Conservation (phyloP, 169 alveolate genomes). For the Plasmodium knowlesi region DNA sequence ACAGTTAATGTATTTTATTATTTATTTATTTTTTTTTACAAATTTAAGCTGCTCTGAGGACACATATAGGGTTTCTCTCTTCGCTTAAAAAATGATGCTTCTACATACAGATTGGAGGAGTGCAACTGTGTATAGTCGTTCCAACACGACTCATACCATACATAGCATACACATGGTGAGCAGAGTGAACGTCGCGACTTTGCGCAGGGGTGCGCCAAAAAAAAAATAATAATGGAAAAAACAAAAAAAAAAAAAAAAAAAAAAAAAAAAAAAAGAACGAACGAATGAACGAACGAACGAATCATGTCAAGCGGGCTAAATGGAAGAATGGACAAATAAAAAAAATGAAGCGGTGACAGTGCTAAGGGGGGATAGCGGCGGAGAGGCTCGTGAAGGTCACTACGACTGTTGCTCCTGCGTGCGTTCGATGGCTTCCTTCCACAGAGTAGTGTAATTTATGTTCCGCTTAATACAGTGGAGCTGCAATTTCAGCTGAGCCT, state of each 20-base stretch:
- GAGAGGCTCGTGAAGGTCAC: neutral
- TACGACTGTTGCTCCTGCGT: conserved; percentile 15
- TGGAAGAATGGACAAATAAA: neutral
- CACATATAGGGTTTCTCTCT: neutral
- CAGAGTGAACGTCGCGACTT: neutral
- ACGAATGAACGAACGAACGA: neutral
- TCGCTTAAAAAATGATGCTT: neutral
- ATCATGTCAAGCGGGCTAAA: neutral
- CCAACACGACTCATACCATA: neutral
- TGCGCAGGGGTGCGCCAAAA: neutral
- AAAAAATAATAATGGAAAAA: neutral
- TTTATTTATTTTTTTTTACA: too few relatives aligned
- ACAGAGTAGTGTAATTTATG: conserved; percentile 33
- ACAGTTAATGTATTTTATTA: neutral
- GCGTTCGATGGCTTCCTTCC: conserved; percentile 56
- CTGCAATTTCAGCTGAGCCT: conserved; percentile 44
- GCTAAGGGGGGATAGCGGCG: too few relatives aligned
- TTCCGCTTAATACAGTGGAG: conserved; percentile 38
- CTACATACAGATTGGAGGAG: neutral
- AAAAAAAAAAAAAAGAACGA: neutral
- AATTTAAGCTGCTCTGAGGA: neutral
- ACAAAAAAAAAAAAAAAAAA: neutral
- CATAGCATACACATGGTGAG: neutral
- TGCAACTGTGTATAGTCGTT: neutral
- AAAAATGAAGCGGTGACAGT: neutral